Evolutionary conservation across 768 basidiomycete genomes (phyloP).

Genomic region (Exidia glandulosa): DNA sequence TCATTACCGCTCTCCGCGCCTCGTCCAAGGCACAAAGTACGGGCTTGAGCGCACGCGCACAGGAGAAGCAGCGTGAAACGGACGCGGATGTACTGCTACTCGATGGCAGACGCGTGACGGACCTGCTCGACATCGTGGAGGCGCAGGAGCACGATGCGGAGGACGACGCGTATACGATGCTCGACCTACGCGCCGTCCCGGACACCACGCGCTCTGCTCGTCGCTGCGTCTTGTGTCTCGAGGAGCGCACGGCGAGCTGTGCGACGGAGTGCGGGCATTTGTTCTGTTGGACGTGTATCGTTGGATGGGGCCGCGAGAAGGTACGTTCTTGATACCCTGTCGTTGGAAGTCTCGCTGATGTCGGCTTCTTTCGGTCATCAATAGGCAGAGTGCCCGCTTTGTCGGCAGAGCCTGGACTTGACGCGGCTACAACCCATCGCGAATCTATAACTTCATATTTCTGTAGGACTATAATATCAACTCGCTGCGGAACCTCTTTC

Average conservation of each 20-base stretch:
- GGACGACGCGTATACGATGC: slow-evolving; percentile 55
- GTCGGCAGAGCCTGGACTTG: slow-evolving; percentile 64
- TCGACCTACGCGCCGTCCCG: slow-evolving; percentile 50
- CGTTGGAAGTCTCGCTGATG: background rate
- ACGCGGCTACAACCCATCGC: slow-evolving; percentile 68
- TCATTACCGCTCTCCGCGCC: slow-evolving; percentile 27
- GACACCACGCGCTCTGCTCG: slow-evolving; percentile 41
- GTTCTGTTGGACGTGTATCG: slow-evolving; percentile 85
- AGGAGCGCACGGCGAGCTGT: slow-evolving; percentile 71
- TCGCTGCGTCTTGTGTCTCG: slow-evolving; percentile 75
- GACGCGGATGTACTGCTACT: slow-evolving; percentile 33
- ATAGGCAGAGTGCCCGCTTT: slow-evolving; percentile 79
- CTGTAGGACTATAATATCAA: too few species aligned
- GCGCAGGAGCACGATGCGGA: slow-evolving; percentile 47
- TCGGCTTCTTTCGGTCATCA: slow-evolving; percentile 1
- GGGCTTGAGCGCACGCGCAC: slow-evolving; percentile 14
- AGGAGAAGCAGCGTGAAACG: slow-evolving; percentile 18
- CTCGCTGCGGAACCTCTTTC: too few species aligned
- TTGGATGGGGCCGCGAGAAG: slow-evolving; percentile 85
- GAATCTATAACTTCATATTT: slow-evolving; percentile 38
- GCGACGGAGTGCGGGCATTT: slow-evolving; percentile 84
- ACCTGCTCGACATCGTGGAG: slow-evolving; percentile 46
- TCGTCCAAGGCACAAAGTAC: background rate
- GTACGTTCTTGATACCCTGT: slow-evolving; percentile 22
- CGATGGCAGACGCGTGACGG: slow-evolving; percentile 37